phyloP scores from a whole-genome alignment of 2,329 filamentous ascomycete species.

The Epicoccum nigrum region DNA sequence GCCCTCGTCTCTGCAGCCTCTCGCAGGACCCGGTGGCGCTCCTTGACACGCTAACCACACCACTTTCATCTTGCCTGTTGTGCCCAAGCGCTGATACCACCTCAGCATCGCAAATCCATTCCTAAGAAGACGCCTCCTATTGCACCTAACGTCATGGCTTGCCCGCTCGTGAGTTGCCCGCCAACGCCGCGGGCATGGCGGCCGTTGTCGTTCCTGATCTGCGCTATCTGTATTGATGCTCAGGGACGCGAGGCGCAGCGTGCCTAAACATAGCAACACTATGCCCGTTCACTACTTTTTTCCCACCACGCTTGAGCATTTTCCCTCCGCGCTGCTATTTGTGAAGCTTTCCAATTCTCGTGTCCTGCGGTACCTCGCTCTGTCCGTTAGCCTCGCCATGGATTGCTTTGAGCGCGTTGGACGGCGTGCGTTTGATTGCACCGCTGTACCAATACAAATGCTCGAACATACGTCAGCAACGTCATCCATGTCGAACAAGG shows the following conservation, averaged over 20 bases:
- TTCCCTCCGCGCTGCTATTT: conserved; percentile 25
- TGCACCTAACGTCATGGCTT: conserved; percentile 33
- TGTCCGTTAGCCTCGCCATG: conserved; percentile 10
- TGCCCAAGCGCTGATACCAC: conserved; percentile 19
- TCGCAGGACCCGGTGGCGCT: conserved; percentile 35
- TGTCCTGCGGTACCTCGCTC: conserved; percentile 17
- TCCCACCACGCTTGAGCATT: conserved; percentile 19
- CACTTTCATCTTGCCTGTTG: conserved; percentile 22
- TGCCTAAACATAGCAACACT: conserved; percentile 44
- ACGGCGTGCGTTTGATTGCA: conserved; percentile 13
- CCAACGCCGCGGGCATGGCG: conserved; percentile 26
- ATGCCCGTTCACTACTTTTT: conserved; percentile 25
- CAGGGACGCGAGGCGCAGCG: conserved; percentile 42
- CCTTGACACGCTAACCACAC: conserved; percentile 18
- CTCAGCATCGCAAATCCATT: conserved; percentile 24
- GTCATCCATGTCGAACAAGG: conserved; percentile 2
- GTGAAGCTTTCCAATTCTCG: conserved; percentile 20
- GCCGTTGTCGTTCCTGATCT: conserved; percentile 38
- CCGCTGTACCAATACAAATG: conserved; percentile 7
- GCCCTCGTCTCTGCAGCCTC: conserved; percentile 29
- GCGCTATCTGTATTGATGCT: conserved; percentile 30
- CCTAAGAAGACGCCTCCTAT: conserved; percentile 30
- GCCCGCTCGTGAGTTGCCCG: conserved; percentile 18
- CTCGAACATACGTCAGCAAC: conserved; percentile 16
- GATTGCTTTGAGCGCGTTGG: conserved; percentile 1